Evolutionary conservation across 305 asterid species (phyloP).

Genomic region (Solanum hybrid): DNA sequence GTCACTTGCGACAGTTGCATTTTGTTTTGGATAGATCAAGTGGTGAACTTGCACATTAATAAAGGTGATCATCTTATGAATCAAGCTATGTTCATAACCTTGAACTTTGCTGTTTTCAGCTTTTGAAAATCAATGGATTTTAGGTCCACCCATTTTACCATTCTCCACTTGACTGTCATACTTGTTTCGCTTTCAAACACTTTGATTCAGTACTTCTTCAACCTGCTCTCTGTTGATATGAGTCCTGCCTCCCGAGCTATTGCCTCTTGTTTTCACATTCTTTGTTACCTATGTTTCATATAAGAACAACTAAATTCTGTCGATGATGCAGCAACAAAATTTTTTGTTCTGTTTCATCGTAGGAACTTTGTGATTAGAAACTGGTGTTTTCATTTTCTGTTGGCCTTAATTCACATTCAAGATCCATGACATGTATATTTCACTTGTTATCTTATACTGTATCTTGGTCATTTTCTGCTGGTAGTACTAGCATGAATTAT

Average conservation of each 20-base stretch:
- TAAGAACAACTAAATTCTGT: background rate
- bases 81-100: background rate
- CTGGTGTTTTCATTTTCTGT: background rate
- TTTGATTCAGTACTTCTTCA: background rate
- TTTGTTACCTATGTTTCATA: background rate
- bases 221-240: background rate
- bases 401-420: background rate
- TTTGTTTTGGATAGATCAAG: conserved; percentile 19
- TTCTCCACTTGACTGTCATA: background rate
- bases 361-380: background rate
- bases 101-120: background rate
- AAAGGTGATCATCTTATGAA: conserved; percentile 24
- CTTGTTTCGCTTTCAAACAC: background rate
- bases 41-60: conserved; percentile 5
- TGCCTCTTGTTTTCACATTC: background rate
- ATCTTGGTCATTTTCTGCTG: background rate
- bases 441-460: background rate
- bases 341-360: background rate
- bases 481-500: background rate
- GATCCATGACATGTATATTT: background rate
- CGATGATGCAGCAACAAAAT: background rate
- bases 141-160: background rate
- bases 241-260: background rate
- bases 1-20: conserved; percentile 33
- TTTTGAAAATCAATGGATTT: background rate